Base-by-base conservation (phyloP, 192 early-diverging fungal genomes). In the Powellomyces hirtus region DNA sequence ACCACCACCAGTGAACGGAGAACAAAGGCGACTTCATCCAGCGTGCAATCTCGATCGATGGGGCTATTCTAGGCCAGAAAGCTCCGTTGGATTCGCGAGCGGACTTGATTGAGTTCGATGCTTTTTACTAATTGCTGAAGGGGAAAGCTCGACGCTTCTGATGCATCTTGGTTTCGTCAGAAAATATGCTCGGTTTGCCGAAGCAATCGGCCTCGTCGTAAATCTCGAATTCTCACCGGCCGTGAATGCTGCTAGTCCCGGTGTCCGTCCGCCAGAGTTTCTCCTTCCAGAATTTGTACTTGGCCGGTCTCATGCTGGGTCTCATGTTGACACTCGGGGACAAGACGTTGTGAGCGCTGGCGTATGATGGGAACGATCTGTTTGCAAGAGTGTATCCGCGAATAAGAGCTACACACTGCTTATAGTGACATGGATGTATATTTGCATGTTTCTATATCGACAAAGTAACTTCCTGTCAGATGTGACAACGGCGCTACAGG, bases 181-280 rank as follows among this genome's bases (percentile, higher is more conserved):
- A 40, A 68, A 74, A n/a, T 35, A 77, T 4, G 37, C 50, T 35
- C 65, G 63, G 44, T 78, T 74, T 46, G 73, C 61, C 35, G 62
- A 74, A 53, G 77, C 77, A 29, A 81, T 81, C 62, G 79, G 79
- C 1, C 66, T 81, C 27, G 76, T 81, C 34, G 71, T 76, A 51
- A 81, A 81, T 68, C 45, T 81, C 64, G 61, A 72, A 20, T 75
- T 81, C 50, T 68, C 73, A 22, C 71, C 70, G 1, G 50, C 35
- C n/a, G 68, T 35, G 1, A 33, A 27, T 0, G 57, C 68, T 33
- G 34, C 58, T 16, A 59, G 46, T 22, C 35, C 46, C 22, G 22
- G 37, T 0, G n/a, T 16, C 7, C 59, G 59, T 24, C 34, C 63
- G 11, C 64, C 73, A 20, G 79, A 80, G 56, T 67, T 62, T 18